phyloP scores from a whole-genome alignment of 257 asterid genomes.

The Solanum paucissectum region DNA sequence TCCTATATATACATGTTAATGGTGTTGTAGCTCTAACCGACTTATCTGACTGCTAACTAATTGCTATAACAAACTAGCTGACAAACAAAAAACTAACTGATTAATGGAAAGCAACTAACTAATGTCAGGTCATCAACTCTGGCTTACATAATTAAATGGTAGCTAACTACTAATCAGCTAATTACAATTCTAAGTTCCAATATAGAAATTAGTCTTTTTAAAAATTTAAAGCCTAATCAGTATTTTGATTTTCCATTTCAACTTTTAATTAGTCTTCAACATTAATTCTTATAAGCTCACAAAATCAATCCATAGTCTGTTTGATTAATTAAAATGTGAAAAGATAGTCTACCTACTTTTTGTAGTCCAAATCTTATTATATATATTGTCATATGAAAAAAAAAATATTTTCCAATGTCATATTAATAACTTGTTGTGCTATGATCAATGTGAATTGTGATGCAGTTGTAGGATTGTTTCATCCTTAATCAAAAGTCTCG shows the following conservation, averaged over 20 bases:
- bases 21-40: too few relatives aligned
- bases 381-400: neutral
- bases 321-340: neutral
- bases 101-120: too few relatives aligned
- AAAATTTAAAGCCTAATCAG: neutral
- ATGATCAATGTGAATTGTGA: neutral
- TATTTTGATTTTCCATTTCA: neutral
- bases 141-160: too few relatives aligned
- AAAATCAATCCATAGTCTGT: neutral
- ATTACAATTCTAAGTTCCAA: neutral
- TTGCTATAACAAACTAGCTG: too few relatives aligned
- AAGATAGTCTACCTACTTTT: neutral
- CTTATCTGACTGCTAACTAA: too few relatives aligned
- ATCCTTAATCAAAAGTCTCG: too few relatives aligned
- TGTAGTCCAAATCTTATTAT: neutral
- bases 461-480: fast-evolving
- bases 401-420: neutral
- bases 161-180: too few relatives aligned
- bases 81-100: too few relatives aligned
- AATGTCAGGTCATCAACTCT: too few relatives aligned
- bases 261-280: neutral
- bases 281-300: neutral
- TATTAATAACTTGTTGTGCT: neutral
- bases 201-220: neutral
- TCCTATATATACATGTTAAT: too few relatives aligned